Base-by-base conservation (phyloP, 176 grass and related monocot species). In the Triticum dicoccoides region DNA sequence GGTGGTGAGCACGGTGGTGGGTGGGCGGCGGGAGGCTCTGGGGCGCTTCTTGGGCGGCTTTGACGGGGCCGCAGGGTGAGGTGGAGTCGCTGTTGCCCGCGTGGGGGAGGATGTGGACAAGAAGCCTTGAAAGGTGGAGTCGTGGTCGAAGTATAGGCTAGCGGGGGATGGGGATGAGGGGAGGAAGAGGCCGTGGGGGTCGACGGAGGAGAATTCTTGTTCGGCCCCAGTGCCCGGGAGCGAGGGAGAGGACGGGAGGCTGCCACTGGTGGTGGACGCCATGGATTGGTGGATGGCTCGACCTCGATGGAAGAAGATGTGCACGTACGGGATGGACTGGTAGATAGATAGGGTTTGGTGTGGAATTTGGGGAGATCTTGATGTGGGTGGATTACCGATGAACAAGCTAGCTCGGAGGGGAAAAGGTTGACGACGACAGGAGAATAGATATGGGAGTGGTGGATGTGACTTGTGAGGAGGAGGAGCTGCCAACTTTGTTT, bases 1-100 rank as follows among this genome's bases (percentile, higher is more conserved):
- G 10, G 97, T 99, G 77, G 85, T 91, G 83, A 99, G 80, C 15
- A 99, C 97, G 4, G 97, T 99, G 52, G 97, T 99, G 83, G 92
- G 92, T 6, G 94, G 90, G 2, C 94, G 85, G 77, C 94, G 79
- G 9, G 94, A 99, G 18, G 94, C 94, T 70, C 97, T 89, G 4
- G 92, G 90, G 3, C 97, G 92, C 83, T 99, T 99, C 86, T 93
- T 94, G 35, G 94, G 33, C 1, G 61, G 65, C 70, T 86, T 86
- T 5, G 85, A 35, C 3, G 86, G 33, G 18, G 79, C 84, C 23
- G 76, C 51, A 3, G 24, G 71, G 17, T 32, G 71, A 63, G 88
- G 80, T 11, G 56, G 88, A 17, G 64, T 90, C 24, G 80, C 73
- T 17, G 76, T 24, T 41, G 49, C 73, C 59, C 63, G 77, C 39